Evolutionary conservation across 805 yeast species (phyloP), one percentile per base, ranked within the genome.

Genomic region (Schwanniomyces yamadae): DNA sequence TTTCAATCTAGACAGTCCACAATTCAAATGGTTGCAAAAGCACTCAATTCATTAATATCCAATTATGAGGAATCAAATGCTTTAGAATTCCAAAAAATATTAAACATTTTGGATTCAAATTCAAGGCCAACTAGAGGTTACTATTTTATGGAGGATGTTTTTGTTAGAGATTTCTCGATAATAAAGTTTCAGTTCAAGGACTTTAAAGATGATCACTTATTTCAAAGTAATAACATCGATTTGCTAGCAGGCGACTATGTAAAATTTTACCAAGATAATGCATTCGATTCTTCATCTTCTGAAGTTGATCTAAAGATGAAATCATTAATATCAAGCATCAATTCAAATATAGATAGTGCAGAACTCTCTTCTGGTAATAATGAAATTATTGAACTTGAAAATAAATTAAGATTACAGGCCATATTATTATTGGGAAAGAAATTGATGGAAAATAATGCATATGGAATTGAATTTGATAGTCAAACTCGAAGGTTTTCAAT

Each of bases 111-210:
- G 36, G 48, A 33, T 29, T 37, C 31, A 5, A 37, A 29, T 38
- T 33, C 67, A 42, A 63, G 66, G 33, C 83, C 84, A 11, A 44
- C 52, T 6, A 68, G 91, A 54, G 48, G 54, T 2, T 73, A 78
- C 37, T 74, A 73, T 36, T 83, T 82, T 50, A 58, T 65, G 29
- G 91, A 84, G 49, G 93, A 84, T 59, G 77, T 82, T 10, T 57
- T 67, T 15, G 61, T 79, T 44, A 77, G 75, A 40, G 89, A 81
- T 42, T 82, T 79, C 48, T 60, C 66, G 19, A 73, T 82, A 4
- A 63, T 84, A 12, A 72, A 71, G 16, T 70, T 63, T 43, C 71
- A 69, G 34, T 66, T 82, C 37, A 70, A 69, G 34, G 90, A 82
- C 51, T 83, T 82, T 45, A 66, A 80, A 44, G 89, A 83, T 48